Conservation (phyloP, 306 rosid genomes). For the Cucurbita ficifolia region DNA sequence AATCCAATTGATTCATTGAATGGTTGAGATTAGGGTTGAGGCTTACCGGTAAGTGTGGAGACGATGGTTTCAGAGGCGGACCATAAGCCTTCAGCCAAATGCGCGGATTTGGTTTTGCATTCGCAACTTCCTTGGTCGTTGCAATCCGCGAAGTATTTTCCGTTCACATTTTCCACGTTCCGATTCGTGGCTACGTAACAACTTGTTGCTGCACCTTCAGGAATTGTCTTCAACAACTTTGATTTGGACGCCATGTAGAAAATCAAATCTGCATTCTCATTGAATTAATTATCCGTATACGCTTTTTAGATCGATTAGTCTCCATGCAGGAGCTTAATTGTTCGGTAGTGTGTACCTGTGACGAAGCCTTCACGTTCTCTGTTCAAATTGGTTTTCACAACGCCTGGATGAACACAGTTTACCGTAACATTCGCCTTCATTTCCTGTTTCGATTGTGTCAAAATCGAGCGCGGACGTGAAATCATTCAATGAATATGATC, state of each 20-base stretch:
- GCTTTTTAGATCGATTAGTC: neutral
- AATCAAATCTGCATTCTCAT: constrained; percentile 40
- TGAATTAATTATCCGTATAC: neutral
- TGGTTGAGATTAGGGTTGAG: neutral
- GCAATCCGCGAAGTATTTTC: constrained; percentile 80
- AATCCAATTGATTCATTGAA: neutral
- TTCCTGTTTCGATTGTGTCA: constrained; percentile 36
- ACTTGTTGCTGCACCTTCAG: constrained; percentile 87
- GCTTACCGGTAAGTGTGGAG: neutral
- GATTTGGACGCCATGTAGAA: constrained; percentile 53
- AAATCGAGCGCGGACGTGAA: neutral
- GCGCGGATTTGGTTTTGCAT: constrained; percentile 32
- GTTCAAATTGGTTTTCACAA: constrained; percentile 78
- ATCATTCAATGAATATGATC: neutral
- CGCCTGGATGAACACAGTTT: constrained; percentile 88
- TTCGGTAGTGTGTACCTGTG: constrained; percentile 29
- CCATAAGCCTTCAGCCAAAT: constrained; percentile 51
- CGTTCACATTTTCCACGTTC: constrained; percentile 30
- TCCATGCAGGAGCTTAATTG: neutral
- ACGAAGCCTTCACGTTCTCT: constrained; percentile 81
- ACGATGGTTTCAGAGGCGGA: constrained; percentile 48
- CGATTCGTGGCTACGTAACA: constrained; percentile 69
- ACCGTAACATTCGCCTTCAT: constrained; percentile 68
- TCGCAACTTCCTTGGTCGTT: constrained; percentile 38
- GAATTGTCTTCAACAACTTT: constrained; percentile 56